Evolutionary conservation across 148 eudicot genomes (phyloP).

Genomic region (Camellia sinensis): DNA sequence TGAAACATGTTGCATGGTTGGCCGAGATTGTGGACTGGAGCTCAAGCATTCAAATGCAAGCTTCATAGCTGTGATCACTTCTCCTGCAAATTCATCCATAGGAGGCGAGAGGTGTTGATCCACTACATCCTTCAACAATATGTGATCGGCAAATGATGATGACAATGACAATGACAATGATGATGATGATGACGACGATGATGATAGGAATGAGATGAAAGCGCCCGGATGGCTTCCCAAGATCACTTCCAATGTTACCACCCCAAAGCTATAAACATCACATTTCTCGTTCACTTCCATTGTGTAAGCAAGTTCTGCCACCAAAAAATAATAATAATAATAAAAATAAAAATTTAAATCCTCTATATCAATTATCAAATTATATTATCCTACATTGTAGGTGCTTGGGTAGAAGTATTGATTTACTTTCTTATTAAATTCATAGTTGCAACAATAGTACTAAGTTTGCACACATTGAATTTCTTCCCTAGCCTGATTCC

Average conservation of each 20-base stretch:
- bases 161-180: no score
- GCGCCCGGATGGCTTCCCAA: conserved; percentile 30
- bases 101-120: conserved; percentile 7
- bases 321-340: background rate
- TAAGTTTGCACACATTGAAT: no score
- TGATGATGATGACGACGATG: background rate
- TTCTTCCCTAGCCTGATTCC: no score
- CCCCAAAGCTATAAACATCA: conserved; percentile 33
- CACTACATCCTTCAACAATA: background rate
- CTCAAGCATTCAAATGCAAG: background rate
- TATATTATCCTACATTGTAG: no score
- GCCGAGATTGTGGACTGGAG: conserved; percentile 14
- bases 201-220: conserved; percentile 11
- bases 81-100: background rate
- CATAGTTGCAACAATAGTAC: no score
- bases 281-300: conserved; percentile 25
- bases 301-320: conserved; percentile 26
- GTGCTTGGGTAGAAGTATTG: no score
- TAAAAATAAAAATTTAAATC: no score
- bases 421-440: no score
- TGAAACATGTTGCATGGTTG: conserved; percentile 27
- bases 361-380: no score
- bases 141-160: background rate
- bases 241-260: conserved; percentile 28
- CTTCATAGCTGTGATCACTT: background rate